These are phyloP conservation scores for Thelonectria olida DNA, from an alignment of 2,329 filamentous ascomycete species.

Conservation along the genomic window DNA sequence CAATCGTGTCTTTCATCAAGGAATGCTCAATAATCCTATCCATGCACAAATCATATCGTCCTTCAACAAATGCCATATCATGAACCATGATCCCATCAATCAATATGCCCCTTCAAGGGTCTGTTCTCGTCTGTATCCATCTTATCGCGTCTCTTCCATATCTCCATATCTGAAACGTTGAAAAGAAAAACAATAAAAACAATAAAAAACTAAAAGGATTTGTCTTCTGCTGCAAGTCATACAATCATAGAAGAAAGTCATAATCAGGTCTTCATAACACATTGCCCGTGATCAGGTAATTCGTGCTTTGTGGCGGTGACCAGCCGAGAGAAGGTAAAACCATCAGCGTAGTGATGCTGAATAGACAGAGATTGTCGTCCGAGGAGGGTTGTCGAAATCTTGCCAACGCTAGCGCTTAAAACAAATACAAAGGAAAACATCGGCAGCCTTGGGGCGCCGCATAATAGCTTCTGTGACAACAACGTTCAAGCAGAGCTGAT, in stretches of 20 bases:
- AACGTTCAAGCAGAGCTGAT: constrained; percentile 26
- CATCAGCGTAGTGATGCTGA: constrained; percentile 35
- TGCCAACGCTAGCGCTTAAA: constrained; percentile 57
- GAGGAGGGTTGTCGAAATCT: constrained; percentile 44
- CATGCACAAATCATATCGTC: constrained; percentile 39
- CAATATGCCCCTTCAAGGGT: constrained; percentile 32
- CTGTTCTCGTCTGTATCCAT: constrained; percentile 37
- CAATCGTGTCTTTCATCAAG: constrained; percentile 31
- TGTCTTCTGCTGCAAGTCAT: constrained; percentile 55
- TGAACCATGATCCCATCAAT: constrained; percentile 44
- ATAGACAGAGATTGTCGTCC: constrained; percentile 40
- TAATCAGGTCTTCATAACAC: constrained; percentile 48
- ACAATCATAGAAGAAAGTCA: constrained; percentile 52
- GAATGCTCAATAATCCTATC: constrained; percentile 30
- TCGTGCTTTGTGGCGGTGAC: constrained; percentile 46
- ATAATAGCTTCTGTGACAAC: constrained; percentile 29
- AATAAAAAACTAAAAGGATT: constrained; percentile 41
- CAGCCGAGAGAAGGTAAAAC: constrained; percentile 45
- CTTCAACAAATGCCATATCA: constrained; percentile 40
- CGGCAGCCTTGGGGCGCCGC: constrained; percentile 15
- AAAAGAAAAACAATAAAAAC: constrained; percentile 39
- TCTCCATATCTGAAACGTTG: background rate
- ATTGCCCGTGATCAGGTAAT: constrained; percentile 45
- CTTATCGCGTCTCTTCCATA: constrained; percentile 17
- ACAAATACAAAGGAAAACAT: constrained; percentile 43